These are phyloP conservation scores for Coriaria nepalensis DNA, from an alignment of 306 rosid species.

Conservation along the genomic window DNA sequence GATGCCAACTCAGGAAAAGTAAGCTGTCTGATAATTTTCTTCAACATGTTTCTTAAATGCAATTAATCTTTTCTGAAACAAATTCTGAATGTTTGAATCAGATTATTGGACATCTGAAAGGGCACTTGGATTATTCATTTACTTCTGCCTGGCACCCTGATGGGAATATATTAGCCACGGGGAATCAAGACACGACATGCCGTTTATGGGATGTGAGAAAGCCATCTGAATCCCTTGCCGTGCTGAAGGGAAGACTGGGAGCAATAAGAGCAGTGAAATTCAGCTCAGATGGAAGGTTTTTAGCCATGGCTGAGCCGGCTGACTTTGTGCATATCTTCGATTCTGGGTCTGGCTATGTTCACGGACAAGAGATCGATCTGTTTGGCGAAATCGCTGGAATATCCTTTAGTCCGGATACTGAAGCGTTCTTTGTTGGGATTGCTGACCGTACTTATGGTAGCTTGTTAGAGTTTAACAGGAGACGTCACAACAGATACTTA, in stretches of 20 bases:
- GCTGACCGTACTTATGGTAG: constrained; percentile 86
- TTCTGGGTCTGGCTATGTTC: constrained; percentile 33
- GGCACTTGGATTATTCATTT: constrained; percentile 85
- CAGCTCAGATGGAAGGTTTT: constrained; percentile 54
- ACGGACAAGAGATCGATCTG: constrained; percentile 68
- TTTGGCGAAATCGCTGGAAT: constrained; percentile 90
- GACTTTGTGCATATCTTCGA: constrained; percentile 74
- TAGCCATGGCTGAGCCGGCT: constrained; percentile 95
- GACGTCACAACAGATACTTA: constrained; percentile 25
- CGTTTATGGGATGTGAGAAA: constrained; percentile 93
- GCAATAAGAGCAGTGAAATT: constrained; percentile 70
- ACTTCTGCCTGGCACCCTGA: constrained; percentile 97
- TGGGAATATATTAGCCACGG: constrained; percentile 73
- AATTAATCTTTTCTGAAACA: background rate
- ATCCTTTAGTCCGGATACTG: constrained; percentile 76
- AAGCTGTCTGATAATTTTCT: background rate
- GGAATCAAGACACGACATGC: constrained; percentile 94
- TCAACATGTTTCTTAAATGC: no score
- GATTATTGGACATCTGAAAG: constrained; percentile 53
- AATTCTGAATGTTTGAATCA: constrained; percentile 8
- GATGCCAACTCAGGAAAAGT: constrained; percentile 30
- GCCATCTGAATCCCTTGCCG: constrained; percentile 53
- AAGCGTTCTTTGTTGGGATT: constrained; percentile 68
- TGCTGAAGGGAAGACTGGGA: constrained; percentile 88
- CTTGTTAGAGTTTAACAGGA: constrained; percentile 58